phyloP scores from a whole-genome alignment of 768 basidiomycete genomes.

The Panaeolus cyanescens region DNA sequence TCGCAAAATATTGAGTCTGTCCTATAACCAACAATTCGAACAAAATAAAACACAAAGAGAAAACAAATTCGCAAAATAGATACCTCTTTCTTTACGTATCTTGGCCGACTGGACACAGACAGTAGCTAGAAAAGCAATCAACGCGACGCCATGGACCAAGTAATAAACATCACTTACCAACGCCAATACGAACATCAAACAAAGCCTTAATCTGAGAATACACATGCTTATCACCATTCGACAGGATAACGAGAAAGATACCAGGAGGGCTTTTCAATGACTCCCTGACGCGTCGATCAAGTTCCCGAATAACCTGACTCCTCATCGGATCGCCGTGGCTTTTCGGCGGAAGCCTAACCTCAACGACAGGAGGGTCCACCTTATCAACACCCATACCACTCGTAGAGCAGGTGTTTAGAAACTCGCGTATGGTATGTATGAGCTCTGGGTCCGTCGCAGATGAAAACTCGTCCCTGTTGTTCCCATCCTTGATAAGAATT shows the following conservation, averaged over 20 bases:
- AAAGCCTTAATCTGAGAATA: constrained; percentile 79
- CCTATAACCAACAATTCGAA: constrained; percentile 37
- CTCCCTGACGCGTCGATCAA: constrained; percentile 41
- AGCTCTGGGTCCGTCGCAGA: constrained; percentile 57
- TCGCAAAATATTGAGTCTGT: constrained; percentile 73
- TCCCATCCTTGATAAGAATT: constrained; percentile 64
- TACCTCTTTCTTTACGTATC: constrained; percentile 65
- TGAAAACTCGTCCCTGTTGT: constrained; percentile 56
- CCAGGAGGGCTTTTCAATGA: constrained; percentile 48
- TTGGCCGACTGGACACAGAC: constrained; percentile 77
- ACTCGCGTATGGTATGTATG: constrained; percentile 44
- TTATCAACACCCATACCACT: constrained; percentile 61
- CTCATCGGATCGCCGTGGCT: constrained; percentile 55
- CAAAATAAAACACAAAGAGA: no score
- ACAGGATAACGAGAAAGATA: constrained; percentile 68
- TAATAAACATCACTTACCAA: constrained; percentile 35
- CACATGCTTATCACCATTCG: constrained; percentile 70
- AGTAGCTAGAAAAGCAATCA: constrained; percentile 41
- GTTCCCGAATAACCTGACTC: constrained; percentile 43
- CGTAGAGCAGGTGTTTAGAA: constrained; percentile 59
- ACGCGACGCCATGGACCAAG: neutral
- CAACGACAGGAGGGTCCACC: constrained; percentile 36
- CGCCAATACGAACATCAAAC: constrained; percentile 64
- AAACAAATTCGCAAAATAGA: no score
- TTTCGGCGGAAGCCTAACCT: constrained; percentile 53